phyloP scores from a whole-genome alignment of 1,139 yeast genomes.

The Candida glucosophila region DNA sequence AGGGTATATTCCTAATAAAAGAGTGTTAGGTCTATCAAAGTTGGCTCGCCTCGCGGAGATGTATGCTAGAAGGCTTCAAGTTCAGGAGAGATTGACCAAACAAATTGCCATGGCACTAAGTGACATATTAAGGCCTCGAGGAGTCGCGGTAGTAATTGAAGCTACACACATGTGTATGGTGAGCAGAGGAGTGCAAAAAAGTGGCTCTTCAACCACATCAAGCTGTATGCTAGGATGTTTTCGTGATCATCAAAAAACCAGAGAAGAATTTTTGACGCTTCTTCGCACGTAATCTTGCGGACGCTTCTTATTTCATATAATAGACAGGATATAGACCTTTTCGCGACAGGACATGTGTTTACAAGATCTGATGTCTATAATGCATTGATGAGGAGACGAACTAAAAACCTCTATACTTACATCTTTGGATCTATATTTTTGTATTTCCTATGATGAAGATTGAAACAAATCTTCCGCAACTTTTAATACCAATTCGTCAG shows the following conservation, averaged over 20 bases:
- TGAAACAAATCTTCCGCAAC: conserved; percentile 18
- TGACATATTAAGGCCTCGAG: conserved; percentile 86
- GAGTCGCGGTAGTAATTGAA: conserved; percentile 96
- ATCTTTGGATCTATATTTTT: too few species aligned
- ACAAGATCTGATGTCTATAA: conserved; percentile 8
- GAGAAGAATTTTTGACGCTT: conserved; percentile 90
- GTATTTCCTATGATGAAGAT: too few species aligned
- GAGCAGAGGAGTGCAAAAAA: conserved; percentile 92
- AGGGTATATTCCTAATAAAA: conserved; percentile 90
- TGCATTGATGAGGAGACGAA: too few species aligned
- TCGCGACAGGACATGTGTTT: conserved; percentile 8
- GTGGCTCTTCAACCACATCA: conserved; percentile 89
- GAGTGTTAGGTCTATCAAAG: conserved; percentile 90
- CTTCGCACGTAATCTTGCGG: too few species aligned
- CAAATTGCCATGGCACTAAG: conserved; percentile 94
- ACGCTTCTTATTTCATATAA: too few species aligned
- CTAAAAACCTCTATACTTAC: too few species aligned
- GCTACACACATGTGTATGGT: conserved; percentile 99
- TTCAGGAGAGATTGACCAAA: conserved; percentile 91
- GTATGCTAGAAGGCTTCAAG: conserved; percentile 93
- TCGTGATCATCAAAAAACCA: conserved; percentile 85
- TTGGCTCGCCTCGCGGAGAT: conserved; percentile 93
- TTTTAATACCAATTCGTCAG: conserved; percentile 55
- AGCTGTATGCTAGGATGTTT: conserved; percentile 97
- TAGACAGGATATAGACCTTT: conserved; percentile 25